These are phyloP conservation scores for Debaryomyces tyrocola DNA, from an alignment of 805 yeast genomes.

Conservation along the genomic window DNA sequence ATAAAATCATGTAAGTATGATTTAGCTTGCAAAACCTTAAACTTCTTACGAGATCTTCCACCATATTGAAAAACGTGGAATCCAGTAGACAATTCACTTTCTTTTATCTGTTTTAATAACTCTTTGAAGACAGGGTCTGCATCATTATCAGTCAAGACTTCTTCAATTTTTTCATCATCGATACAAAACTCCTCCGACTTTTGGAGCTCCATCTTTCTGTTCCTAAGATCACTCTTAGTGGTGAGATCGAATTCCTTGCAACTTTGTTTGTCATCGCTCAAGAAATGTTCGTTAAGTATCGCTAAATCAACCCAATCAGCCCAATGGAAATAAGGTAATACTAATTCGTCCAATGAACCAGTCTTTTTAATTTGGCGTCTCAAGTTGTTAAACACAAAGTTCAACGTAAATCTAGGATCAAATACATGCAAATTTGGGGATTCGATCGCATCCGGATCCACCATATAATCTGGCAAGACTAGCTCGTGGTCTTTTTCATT, in stretches of 20 bases:
- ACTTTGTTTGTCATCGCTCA: slow-evolving; percentile 11
- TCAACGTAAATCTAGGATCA: slow-evolving; percentile 32
- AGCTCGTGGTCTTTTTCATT: slow-evolving; percentile 6
- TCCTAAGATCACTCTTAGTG: slow-evolving; percentile 8
- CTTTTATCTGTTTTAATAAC: slow-evolving; percentile 6
- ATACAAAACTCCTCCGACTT: slow-evolving; percentile 21
- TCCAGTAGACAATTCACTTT: slow-evolving; percentile 25
- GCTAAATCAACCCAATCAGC: slow-evolving; percentile 30
- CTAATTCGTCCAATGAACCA: slow-evolving; percentile 5
- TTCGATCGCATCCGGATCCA: slow-evolving; percentile 5
- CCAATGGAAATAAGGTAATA: slow-evolving; percentile 31
- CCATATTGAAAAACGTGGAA: slow-evolving; percentile 39
- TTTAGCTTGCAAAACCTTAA: slow-evolving; percentile 32
- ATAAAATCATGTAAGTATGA: slow-evolving; percentile 44
- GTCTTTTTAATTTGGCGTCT: slow-evolving; percentile 7
- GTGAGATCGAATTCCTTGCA: slow-evolving; percentile 21
- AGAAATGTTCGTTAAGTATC: slow-evolving; percentile 14
- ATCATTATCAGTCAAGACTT: slow-evolving; percentile 3
- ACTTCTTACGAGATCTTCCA: slow-evolving; percentile 27
- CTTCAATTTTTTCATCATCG: slow-evolving; percentile 21
- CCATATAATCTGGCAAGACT: slow-evolving; percentile 12
- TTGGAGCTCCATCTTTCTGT: slow-evolving; percentile 10
- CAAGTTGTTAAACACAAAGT: slow-evolving; percentile 18
- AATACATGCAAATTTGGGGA: slow-evolving; percentile 14
- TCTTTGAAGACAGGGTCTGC: slow-evolving; percentile 3